Evolutionary conservation across 495 filamentous ascomycete genomes (phyloP).

Genomic region (Penicillium odoratum): DNA sequence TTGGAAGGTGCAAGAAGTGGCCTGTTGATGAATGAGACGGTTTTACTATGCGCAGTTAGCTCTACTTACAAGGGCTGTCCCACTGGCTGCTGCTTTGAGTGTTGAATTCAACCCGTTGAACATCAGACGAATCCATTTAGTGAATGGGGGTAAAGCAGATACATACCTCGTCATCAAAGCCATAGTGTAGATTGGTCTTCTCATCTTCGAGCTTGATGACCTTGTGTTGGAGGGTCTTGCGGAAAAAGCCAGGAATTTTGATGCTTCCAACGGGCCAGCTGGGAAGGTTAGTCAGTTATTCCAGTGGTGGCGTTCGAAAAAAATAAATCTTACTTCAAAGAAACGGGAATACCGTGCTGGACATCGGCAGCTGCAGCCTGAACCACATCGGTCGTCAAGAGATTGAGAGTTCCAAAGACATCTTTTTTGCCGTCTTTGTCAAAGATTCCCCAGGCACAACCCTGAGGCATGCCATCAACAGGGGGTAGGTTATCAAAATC

Average conservation of each 20-base stretch:
- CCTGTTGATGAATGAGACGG: conserved; percentile 8
- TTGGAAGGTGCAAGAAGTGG: conserved; percentile 42
- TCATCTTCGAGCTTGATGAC: conserved; percentile 47
- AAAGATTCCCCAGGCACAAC: conserved; percentile 66
- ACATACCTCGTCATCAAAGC: conserved; percentile 44
- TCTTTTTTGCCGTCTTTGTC: conserved; percentile 63
- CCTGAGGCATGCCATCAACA: conserved; percentile 60
- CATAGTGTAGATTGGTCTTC: conserved; percentile 19
- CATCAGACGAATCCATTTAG: neutral
- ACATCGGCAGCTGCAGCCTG: conserved; percentile 52
- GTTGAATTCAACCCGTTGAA: conserved; percentile 47
- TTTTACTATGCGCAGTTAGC: neutral
- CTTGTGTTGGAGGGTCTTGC: conserved; percentile 53
- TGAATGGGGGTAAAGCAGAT: neutral
- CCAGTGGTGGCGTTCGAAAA: neutral
- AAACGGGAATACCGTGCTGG: conserved; percentile 54
- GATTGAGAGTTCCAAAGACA: conserved; percentile 57
- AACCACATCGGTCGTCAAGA: conserved; percentile 56
- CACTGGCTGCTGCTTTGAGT: conserved; percentile 47
- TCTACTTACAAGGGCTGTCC: conserved; percentile 38
- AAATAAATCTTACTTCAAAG: conserved; percentile 52
- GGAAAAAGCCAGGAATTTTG: conserved; percentile 49
- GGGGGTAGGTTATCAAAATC: conserved; percentile 60
- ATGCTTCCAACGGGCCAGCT: conserved; percentile 46
- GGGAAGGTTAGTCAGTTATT: neutral